phyloP scores from a whole-genome alignment of 1,284 basidiomycete species.

The Vanrija pseudolonga region DNA sequence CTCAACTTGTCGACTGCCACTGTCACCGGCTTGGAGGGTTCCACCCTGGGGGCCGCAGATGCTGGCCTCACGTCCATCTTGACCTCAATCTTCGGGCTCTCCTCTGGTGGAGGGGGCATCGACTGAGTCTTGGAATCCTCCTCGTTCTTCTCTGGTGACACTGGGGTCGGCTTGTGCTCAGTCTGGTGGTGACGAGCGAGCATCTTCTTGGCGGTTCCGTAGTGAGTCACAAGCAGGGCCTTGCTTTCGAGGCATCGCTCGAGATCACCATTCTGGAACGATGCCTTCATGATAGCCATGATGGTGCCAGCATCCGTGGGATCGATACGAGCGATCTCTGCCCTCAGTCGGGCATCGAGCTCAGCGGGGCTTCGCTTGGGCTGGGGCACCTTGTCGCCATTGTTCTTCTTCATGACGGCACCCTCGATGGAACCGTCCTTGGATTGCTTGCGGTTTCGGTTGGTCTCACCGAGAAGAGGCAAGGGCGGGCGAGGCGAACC shows the following conservation, averaged over 20 bases:
- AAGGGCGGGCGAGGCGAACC: too few relatives aligned
- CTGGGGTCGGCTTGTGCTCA: background rate
- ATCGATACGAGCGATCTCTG: background rate
- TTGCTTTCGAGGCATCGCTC: conserved; percentile 6
- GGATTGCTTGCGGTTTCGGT: background rate
- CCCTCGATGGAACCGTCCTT: background rate
- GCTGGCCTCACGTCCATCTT: background rate
- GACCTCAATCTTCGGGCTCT: background rate
- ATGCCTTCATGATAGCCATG: background rate
- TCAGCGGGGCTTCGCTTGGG: background rate
- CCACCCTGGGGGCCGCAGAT: background rate
- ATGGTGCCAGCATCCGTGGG: background rate
- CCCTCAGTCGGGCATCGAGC: background rate
- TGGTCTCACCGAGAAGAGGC: background rate
- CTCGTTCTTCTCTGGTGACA: background rate
- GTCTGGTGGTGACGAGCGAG: background rate
- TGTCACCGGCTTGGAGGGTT: background rate
- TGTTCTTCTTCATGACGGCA: too few relatives aligned
- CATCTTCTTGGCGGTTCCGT: conserved; percentile 16
- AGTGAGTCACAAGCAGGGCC: conserved; percentile 9
- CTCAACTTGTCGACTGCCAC: conserved; percentile 9
- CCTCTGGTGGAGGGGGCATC: too few relatives aligned
- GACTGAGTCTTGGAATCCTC: too few relatives aligned
- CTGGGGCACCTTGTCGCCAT: too few relatives aligned
- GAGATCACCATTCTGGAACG: conserved; percentile 5